phyloP scores from a whole-genome alignment of 192 early-diverging fungal genomes.

The Backusella tuberculispora region DNA sequence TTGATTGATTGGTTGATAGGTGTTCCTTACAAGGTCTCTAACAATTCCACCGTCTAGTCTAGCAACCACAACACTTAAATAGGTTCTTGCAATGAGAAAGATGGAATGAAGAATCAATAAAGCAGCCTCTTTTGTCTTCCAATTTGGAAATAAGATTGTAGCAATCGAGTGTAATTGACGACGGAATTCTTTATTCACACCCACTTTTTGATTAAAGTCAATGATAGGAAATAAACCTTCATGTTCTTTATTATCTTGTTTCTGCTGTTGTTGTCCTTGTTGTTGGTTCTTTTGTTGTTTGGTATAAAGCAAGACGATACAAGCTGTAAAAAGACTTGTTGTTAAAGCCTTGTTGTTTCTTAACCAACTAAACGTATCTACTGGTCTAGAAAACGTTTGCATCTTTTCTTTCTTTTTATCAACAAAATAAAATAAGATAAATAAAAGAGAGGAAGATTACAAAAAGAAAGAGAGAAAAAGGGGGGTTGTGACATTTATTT shows the following conservation, averaged over 20 bases:
- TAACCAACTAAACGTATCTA: slow-evolving; percentile 9
- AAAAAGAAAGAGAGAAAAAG: neutral
- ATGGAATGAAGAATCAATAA: slow-evolving; percentile 82
- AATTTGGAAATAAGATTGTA: slow-evolving; percentile 80
- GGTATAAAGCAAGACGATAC: neutral
- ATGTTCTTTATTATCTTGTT: neutral
- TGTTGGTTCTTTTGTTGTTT: slow-evolving; percentile 1
- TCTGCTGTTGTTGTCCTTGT: neutral
- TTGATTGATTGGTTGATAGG: neutral
- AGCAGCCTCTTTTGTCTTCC: slow-evolving; percentile 77
- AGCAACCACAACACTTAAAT: slow-evolving; percentile 90
- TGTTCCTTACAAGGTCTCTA: slow-evolving; percentile 83
- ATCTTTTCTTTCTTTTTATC: neutral
- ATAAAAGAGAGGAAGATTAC: neutral
- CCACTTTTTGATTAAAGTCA: slow-evolving; percentile 46
- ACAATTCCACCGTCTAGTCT: slow-evolving; percentile 93
- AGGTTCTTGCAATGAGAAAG: slow-evolving; percentile 91
- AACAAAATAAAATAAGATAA: slow-evolving; percentile 2
- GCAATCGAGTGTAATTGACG: slow-evolving; percentile 73
- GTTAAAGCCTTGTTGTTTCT: slow-evolving; percentile 8
- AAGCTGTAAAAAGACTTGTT: slow-evolving; percentile 16
- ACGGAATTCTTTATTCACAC: slow-evolving; percentile 62
- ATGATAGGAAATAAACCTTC: slow-evolving; percentile 1
- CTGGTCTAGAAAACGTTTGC: slow-evolving; percentile 19
- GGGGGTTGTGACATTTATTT: slow-evolving; percentile 15